Evolutionary conservation across 768 basidiomycete species (phyloP).

Genomic region (Mycena epipterygia): DNA sequence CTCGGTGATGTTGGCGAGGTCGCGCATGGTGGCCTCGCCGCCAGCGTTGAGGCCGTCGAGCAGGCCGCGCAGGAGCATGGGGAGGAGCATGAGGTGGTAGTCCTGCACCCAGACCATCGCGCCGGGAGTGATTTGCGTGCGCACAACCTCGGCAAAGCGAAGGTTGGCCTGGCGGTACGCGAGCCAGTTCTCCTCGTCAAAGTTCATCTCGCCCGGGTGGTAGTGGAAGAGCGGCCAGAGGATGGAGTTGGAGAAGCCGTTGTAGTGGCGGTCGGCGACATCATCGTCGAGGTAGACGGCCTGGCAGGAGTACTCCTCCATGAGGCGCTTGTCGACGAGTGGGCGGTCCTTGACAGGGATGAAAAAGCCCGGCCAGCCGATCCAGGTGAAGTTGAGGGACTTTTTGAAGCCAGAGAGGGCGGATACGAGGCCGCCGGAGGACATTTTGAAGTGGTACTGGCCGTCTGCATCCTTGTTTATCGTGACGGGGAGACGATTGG

Average conservation of each 20-base stretch:
- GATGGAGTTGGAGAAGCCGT: constrained; percentile 99
- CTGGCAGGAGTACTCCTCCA: constrained; percentile 96
- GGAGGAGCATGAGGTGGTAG: constrained; percentile 97
- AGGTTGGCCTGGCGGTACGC: constrained; percentile 98
- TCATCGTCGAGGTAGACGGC: constrained; percentile 99
- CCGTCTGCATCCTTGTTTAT: constrained; percentile 94
- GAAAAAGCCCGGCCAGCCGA: constrained; percentile 95
- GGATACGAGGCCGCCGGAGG: constrained; percentile 96
- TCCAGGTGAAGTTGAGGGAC: constrained; percentile 98
- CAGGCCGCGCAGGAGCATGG: constrained; percentile 92
- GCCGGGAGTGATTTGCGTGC: constrained; percentile 81
- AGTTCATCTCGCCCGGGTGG: constrained; percentile 99
- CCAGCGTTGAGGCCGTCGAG: constrained; percentile 77
- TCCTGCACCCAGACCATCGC: constrained; percentile 99
- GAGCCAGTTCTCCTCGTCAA: constrained; percentile 98
- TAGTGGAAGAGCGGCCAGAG: constrained; percentile 99
- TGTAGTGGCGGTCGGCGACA: constrained; percentile 98
- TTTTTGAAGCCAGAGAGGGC: constrained; percentile 99
- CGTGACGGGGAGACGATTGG: constrained; percentile 95
- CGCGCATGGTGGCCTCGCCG: constrained; percentile 69
- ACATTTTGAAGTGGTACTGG: constrained; percentile 99
- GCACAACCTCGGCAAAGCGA: constrained; percentile 92
- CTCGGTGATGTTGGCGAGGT: constrained; percentile 79
- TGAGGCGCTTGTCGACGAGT: constrained; percentile 90
- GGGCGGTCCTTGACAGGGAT: constrained; percentile 95